Base-by-base conservation (phyloP, 345 rosid species). In the Rhizophora apiculata region DNA sequence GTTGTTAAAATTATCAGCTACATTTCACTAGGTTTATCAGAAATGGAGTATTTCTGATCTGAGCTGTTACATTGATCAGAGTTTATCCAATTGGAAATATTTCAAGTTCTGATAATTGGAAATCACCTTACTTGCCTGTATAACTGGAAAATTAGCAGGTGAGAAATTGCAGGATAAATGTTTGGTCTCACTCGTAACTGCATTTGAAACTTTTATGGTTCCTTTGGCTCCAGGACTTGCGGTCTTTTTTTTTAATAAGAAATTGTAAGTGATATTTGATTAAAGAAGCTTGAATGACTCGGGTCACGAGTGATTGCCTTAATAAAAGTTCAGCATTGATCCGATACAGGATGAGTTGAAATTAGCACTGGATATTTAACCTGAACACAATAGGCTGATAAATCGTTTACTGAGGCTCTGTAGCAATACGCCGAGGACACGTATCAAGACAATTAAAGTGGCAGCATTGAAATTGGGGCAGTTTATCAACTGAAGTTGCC, bases 401-500 rank as follows among this genome's bases (percentile, higher is more conserved):
- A 34, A 34, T 34, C 37, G 37, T 34, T 34, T 8, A 1, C 37
- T 8, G 37, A 34, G 37, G 37, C 8, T 8, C 10, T 34, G 37
- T 34, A 34, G 37, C 37, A 34, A 74, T 66, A 76, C 86, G 95
- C 74, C 88, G 90, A 78, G 89, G 91, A 73, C 91, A 95, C 53
- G 85, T 83, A 67, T 81, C 81, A 13, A 80, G 84, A 64, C 81
- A 68, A 67, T 65, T 81, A 55, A 71, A 74, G 69, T 74, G 80
- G 84, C 85, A 87, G 76, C 92, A 88, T 61, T 11, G 59, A 69
- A 86, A 92, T 51, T 82, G 83, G 16, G 90, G 93, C 78, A 87
- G 57, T 57, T 77, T 84, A 76, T 88, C 93, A 63, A 82, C 84
- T 55, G 91, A 83, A n/a, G 90, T 85, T 77, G 74, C 96, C 95